These are phyloP conservation scores for Cytospora piceae DNA, from an alignment of 2,329 filamentous ascomycete genomes.

Conservation along the genomic window DNA sequence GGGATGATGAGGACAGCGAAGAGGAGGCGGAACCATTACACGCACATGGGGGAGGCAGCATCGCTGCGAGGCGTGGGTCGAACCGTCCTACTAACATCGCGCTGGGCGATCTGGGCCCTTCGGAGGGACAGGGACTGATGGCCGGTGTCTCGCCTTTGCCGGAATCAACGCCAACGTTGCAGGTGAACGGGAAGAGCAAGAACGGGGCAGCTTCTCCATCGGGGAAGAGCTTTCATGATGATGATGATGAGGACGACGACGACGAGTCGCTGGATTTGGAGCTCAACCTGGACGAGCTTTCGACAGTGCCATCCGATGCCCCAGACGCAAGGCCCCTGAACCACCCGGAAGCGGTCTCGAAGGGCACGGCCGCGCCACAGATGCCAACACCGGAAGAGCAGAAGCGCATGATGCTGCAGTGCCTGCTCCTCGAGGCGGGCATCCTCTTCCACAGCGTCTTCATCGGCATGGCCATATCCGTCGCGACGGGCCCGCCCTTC, in stretches of 20 bases:
- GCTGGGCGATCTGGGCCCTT: conserved; percentile 55
- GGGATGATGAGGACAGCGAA: conserved; percentile 48
- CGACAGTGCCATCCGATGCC: conserved; percentile 38
- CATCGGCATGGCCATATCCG: conserved; percentile 84
- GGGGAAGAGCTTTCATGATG: conserved; percentile 38
- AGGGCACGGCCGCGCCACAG: conserved; percentile 36
- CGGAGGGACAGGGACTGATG: conserved; percentile 54
- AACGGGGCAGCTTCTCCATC: conserved; percentile 29
- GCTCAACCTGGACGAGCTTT: conserved; percentile 64
- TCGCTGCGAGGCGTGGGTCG: conserved; percentile 45
- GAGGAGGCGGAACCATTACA: conserved; percentile 33
- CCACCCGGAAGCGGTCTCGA: conserved; percentile 27
- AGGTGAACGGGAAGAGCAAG: conserved; percentile 30
- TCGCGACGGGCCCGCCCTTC: conserved; percentile 78
- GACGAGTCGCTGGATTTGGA: conserved; percentile 54
- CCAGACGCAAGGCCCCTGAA: conserved; percentile 33
- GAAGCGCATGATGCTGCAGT: conserved; percentile 73
- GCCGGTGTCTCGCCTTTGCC: conserved; percentile 62
- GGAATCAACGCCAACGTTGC: conserved; percentile 51
- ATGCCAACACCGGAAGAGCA: conserved; percentile 57
- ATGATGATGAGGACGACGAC: conserved; percentile 43
- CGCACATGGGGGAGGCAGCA: conserved; percentile 34
- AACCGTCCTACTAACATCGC: conserved; percentile 54
- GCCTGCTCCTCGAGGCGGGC: conserved; percentile 77
- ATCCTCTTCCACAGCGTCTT: conserved; percentile 87